phyloP scores from a whole-genome alignment of 768 basidiomycete genomes.

The Lanmaoa rubissima region DNA sequence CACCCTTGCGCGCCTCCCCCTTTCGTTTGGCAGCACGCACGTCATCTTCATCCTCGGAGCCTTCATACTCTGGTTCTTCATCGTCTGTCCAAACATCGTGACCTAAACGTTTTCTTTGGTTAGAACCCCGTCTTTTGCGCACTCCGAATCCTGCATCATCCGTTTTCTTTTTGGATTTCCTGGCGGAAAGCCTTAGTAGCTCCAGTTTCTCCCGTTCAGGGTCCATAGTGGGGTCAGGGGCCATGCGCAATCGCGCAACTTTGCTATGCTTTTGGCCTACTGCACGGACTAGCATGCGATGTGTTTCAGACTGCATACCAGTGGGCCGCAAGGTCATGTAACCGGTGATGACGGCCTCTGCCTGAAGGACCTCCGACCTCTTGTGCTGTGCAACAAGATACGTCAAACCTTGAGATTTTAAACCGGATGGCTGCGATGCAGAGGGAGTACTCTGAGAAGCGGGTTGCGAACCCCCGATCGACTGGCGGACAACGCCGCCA shows the following conservation, averaged over 20 bases:
- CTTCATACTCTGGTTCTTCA: slow-evolving; percentile 56
- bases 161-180: slow-evolving; percentile 58
- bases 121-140: slow-evolving; percentile 46
- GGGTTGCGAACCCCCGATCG: slow-evolving; percentile 47
- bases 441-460: slow-evolving; percentile 40
- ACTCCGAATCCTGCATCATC: slow-evolving; percentile 50
- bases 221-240: slow-evolving; percentile 72
- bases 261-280: slow-evolving; percentile 85
- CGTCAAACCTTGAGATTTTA: slow-evolving; percentile 71
- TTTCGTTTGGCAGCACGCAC: slow-evolving; percentile 44
- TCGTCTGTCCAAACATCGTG: slow-evolving; percentile 67
- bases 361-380: slow-evolving; percentile 80
- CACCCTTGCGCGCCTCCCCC: slow-evolving; percentile 47
- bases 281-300: slow-evolving; percentile 83
- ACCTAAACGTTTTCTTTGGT: slow-evolving; percentile 39
- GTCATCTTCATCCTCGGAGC: slow-evolving; percentile 62
- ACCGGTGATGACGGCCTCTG: slow-evolving; percentile 80
- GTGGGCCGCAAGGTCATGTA: slow-evolving; percentile 83
- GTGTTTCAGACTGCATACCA: slow-evolving; percentile 87
- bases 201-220: slow-evolving; percentile 75
- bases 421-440: slow-evolving; percentile 36
- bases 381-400: slow-evolving; percentile 91
- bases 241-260: slow-evolving; percentile 74
- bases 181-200: slow-evolving; percentile 58
- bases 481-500: slow-evolving; percentile 58